Evolutionary conservation across 2,329 filamentous ascomycete species (phyloP).

Genomic region (Diaporthe batatas): DNA sequence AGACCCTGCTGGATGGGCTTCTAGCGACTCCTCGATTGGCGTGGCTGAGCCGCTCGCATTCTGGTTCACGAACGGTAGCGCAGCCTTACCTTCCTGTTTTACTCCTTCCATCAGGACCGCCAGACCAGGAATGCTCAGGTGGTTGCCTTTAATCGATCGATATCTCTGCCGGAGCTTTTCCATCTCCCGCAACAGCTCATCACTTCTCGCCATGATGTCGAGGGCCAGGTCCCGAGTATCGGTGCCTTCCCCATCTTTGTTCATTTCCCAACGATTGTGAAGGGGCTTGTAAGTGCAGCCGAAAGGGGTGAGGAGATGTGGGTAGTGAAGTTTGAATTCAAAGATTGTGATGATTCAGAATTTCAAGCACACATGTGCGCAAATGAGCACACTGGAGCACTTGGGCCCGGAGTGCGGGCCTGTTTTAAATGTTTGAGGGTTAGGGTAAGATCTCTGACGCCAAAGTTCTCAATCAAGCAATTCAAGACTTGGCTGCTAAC

Average conservation of each 20-base stretch:
- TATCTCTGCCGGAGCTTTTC: slow-evolving; percentile 35
- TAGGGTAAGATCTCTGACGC: background rate
- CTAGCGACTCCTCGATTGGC: background rate
- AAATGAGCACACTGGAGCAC: background rate
- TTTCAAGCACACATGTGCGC: slow-evolving; percentile 2
- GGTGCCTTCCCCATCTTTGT: background rate
- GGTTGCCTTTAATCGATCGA: slow-evolving; percentile 14
- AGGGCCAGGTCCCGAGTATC: slow-evolving; percentile 26
- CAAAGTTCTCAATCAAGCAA: background rate
- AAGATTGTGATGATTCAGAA: slow-evolving; percentile 14
- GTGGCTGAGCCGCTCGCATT: background rate
- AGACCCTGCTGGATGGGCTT: slow-evolving; percentile 31
- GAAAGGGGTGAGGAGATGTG: background rate
- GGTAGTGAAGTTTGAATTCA: background rate
- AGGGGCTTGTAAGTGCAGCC: background rate
- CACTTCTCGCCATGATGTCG: slow-evolving; percentile 35
- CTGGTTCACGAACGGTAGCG: slow-evolving; percentile 11
- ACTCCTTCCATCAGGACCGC: slow-evolving; percentile 26
- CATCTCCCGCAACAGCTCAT: slow-evolving; percentile 38
- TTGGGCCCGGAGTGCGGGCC: slow-evolving; percentile 3
- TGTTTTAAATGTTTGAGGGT: background rate
- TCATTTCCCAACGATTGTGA: slow-evolving; percentile 1
- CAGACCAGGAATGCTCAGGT: slow-evolving; percentile 35
- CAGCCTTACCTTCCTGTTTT: slow-evolving; percentile 26
- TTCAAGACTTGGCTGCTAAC: background rate